phyloP scores from a whole-genome alignment of 2,329 filamentous ascomycete species.

The Penicillium aurantiogriseum region DNA sequence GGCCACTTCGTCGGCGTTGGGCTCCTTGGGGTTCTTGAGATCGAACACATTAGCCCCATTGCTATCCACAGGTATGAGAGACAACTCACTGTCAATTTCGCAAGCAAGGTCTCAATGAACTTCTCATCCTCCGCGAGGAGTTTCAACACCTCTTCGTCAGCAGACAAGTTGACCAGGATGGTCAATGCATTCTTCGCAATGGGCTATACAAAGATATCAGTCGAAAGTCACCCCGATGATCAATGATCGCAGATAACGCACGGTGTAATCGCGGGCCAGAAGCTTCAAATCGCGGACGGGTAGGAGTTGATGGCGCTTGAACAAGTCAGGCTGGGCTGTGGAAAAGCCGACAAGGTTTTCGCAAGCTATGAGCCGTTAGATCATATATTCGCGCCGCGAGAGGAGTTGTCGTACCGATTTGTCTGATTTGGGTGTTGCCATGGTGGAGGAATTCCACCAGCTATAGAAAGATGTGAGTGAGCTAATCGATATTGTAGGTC shows the following conservation, averaged over 20 bases:
- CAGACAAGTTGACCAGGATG: constrained; percentile 74
- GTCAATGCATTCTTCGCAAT: constrained; percentile 92
- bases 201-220: constrained; percentile 51
- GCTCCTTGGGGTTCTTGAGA: constrained; percentile 58
- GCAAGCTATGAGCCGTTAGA: constrained; percentile 55
- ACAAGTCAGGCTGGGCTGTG: constrained; percentile 72
- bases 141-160: constrained; percentile 74
- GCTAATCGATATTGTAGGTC: neutral
- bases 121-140: constrained; percentile 72
- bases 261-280: constrained; percentile 76
- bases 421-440: constrained; percentile 85
- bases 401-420: constrained; percentile 58
- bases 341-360: constrained; percentile 85
- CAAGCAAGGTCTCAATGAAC: constrained; percentile 73
- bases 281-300: constrained; percentile 87
- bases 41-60: neutral
- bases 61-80: constrained; percentile 19
- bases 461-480: constrained; percentile 6
- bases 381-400: constrained; percentile 5
- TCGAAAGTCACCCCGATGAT: neutral
- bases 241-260: constrained; percentile 46
- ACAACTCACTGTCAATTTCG: constrained; percentile 71
- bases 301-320: constrained; percentile 75
- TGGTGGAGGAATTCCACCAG: constrained; percentile 84
- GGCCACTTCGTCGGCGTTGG: constrained; percentile 77